Evolutionary conservation across 2,329 filamentous ascomycete genomes (phyloP).

Genomic region (Fusarium miscanthi): DNA sequence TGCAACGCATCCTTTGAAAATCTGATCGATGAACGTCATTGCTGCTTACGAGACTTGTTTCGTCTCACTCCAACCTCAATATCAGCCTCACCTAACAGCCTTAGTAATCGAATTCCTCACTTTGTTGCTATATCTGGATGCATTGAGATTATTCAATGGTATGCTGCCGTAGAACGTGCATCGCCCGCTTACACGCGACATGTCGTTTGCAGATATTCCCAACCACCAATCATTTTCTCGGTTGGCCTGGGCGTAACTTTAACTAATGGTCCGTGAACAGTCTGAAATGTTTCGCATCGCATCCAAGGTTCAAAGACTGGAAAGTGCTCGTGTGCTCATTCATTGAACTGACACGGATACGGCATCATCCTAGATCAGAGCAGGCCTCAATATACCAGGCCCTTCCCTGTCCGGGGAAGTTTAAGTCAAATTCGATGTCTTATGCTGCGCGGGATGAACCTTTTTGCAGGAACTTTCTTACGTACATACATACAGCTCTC

Average conservation of each 20-base stretch:
- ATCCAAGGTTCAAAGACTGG: constrained; percentile 15
- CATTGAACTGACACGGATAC: constrained; percentile 8
- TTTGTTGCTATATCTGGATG: constrained; percentile 25
- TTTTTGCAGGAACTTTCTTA: background rate
- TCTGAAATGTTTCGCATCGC: constrained; percentile 16
- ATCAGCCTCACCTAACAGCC: constrained; percentile 18
- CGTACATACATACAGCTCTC: constrained; percentile 10
- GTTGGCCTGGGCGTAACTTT: background rate
- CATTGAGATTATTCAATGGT: background rate
- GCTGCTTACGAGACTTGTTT: constrained; percentile 26
- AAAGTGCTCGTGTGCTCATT: constrained; percentile 35
- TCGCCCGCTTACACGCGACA: constrained; percentile 29
- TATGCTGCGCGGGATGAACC: constrained; percentile 17
- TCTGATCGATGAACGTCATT: constrained; percentile 27
- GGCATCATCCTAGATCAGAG: background rate
- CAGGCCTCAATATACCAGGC: constrained; percentile 11
- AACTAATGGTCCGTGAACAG: constrained; percentile 23
- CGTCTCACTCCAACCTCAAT: constrained; percentile 29
- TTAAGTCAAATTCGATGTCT: background rate
- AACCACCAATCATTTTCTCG: constrained; percentile 9
- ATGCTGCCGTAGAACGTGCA: constrained; percentile 1
- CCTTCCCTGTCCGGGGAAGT: constrained; percentile 13
- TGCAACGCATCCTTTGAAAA: constrained; percentile 1
- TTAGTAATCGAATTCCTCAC: background rate
- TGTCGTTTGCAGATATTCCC: constrained; percentile 2